These are phyloP conservation scores for Euphorbia celastroides DNA, from an alignment of 441 rosid genomes.

Conservation along the genomic window DNA sequence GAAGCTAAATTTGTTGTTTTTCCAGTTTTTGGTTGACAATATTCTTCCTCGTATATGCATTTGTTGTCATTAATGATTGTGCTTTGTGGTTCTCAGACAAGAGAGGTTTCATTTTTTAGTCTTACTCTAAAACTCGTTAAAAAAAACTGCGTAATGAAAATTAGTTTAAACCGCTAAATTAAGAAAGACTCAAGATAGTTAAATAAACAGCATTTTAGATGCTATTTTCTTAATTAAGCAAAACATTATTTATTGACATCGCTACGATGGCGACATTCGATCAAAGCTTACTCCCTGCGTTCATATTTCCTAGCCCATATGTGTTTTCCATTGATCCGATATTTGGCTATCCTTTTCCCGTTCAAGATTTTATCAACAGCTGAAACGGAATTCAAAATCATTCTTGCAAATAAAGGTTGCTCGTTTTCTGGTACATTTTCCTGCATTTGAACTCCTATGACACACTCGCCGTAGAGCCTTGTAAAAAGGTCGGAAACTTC, in stretches of 20 bases:
- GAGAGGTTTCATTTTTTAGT: too few species aligned
- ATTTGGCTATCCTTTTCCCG: neutral
- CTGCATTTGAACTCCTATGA: neutral
- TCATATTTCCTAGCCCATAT: neutral
- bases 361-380: neutral
- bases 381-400: neutral
- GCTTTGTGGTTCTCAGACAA: too few species aligned
- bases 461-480: neutral
- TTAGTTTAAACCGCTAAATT: too few species aligned
- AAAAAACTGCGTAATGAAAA: too few species aligned
- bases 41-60: too few species aligned
- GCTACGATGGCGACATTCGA: neutral
- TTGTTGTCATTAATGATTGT: too few species aligned
- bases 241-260: neutral
- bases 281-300: constrained; percentile 21
- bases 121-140: too few species aligned
- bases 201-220: too few species aligned
- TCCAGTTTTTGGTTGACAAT: too few species aligned
- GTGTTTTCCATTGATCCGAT: neutral
- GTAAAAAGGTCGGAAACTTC: neutral
- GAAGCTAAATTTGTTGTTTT: too few species aligned
- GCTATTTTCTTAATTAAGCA: neutral
- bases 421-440: constrained; percentile 3
- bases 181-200: too few species aligned
- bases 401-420: neutral